A percentile compares a stretch with the other conserved stretches of the same genome.
phyloP scores from a whole-genome alignment of 2,329 filamentous ascomycete species.

The Exophiala calicioides region DNA sequence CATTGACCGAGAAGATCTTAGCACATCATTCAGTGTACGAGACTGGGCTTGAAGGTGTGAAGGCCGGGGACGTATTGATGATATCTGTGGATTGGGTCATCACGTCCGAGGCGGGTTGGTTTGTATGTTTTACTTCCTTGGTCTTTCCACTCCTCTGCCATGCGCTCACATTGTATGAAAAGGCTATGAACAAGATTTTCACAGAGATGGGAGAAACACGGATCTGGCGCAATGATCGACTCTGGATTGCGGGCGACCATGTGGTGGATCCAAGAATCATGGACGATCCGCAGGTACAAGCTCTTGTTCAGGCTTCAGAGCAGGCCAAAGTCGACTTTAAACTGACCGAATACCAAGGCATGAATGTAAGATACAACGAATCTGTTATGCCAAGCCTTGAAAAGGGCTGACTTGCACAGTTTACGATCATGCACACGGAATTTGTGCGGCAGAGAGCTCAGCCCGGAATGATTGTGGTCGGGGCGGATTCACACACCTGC shows the following conservation, averaged over 20 bases:
- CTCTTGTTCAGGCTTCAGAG: conserved; percentile 41
- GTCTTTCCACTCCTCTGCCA: too few relatives aligned
- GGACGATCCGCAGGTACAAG: conserved; percentile 37
- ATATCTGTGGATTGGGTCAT: conserved; percentile 50
- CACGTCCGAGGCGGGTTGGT: conserved; percentile 47
- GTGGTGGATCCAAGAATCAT: conserved; percentile 49
- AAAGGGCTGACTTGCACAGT: background rate
- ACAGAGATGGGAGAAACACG: conserved; percentile 42
- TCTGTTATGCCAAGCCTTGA: too few relatives aligned
- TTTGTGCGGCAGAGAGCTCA: conserved; percentile 48
- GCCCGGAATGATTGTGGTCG: conserved; percentile 47
- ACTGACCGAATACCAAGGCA: conserved; percentile 45
- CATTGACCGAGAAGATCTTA: conserved; percentile 49
- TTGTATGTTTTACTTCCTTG: too few relatives aligned
- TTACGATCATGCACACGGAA: conserved; percentile 51
- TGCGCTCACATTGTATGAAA: background rate
- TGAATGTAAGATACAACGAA: conserved; percentile 35
- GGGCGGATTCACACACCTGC: conserved; percentile 52
- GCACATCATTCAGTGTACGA: conserved; percentile 45
- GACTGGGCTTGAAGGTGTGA: conserved; percentile 35
- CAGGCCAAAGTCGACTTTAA: conserved; percentile 43
- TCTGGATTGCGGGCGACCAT: conserved; percentile 55
- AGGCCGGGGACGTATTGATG: conserved; percentile 43
- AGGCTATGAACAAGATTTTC: conserved; percentile 46
- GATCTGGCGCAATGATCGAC: conserved; percentile 51